phyloP scores from a whole-genome alignment of 768 basidiomycete genomes.

The Lyophyllum decastes region DNA sequence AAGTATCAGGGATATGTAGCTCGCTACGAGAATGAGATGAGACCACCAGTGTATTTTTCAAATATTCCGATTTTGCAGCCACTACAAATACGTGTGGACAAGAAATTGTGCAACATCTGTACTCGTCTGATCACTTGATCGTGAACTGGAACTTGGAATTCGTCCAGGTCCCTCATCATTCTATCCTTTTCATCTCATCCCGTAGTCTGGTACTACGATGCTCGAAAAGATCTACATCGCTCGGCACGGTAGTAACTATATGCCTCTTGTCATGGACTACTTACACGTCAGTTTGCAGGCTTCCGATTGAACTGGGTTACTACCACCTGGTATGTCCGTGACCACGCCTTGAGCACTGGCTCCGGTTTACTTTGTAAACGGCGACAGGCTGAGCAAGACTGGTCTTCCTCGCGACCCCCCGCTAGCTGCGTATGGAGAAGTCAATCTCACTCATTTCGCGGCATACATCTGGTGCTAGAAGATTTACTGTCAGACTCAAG shows the following conservation, averaged over 20 bases:
- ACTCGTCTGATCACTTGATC: conserved; percentile 6
- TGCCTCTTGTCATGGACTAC: neutral
- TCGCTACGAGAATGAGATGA: too few species aligned
- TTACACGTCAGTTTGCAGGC: conserved; percentile 39
- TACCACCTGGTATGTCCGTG: conserved; percentile 55
- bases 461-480: neutral
- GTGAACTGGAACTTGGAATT: neutral
- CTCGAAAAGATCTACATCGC: conserved; percentile 69
- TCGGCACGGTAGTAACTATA: conserved; percentile 54
- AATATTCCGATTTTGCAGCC: too few species aligned
- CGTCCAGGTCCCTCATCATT: neutral
- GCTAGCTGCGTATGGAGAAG: conserved; percentile 72
- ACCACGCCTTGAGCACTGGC: neutral
- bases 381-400: conserved; percentile 57
- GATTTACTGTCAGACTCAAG: conserved; percentile 53
- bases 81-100: too few species aligned
- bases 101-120: neutral
- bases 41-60: too few species aligned
- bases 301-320: conserved; percentile 77
- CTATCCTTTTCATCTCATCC: neutral
- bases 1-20: too few species aligned
- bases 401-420: conserved; percentile 76
- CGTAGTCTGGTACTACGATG: conserved; percentile 29
- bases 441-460: conserved; percentile 22
- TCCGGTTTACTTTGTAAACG: conserved; percentile 7